These are phyloP conservation scores for Saitozyma podzolica DNA, from an alignment of 768 basidiomycete species.

Conservation along the genomic window DNA sequence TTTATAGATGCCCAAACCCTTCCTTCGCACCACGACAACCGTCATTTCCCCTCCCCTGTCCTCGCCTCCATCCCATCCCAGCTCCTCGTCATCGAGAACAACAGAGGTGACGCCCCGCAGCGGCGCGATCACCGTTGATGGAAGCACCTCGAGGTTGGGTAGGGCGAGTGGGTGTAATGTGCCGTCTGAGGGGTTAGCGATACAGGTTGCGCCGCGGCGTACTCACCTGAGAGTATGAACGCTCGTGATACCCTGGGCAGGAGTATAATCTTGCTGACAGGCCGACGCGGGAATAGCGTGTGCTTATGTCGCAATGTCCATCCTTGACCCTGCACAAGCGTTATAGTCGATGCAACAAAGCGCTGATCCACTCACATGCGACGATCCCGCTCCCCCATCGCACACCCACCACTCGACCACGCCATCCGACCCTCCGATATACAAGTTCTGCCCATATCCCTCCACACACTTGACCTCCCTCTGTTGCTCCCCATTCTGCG, in stretches of 20 bases:
- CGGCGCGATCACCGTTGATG: constrained; percentile 65
- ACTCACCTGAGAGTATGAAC: constrained; percentile 72
- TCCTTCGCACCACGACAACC: constrained; percentile 50
- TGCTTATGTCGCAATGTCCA: constrained; percentile 71
- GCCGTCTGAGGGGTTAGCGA: constrained; percentile 44
- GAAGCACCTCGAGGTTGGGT: constrained; percentile 74
- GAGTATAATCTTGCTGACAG: constrained; percentile 77
- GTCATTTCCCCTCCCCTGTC: constrained; percentile 37
- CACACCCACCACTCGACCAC: constrained; percentile 77
- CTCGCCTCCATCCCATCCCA: constrained; percentile 52
- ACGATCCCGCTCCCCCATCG: constrained; percentile 52
- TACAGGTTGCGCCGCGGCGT: constrained; percentile 51
- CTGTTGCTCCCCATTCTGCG: not conserved
- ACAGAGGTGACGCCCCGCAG: constrained; percentile 77
- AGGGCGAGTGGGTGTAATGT: constrained; percentile 74
- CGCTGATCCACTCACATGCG: constrained; percentile 18
- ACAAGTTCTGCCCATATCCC: constrained; percentile 65
- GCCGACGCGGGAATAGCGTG: constrained; percentile 65
- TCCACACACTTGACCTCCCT: constrained; percentile 40
- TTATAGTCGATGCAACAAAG: not conserved
- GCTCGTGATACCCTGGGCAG: constrained; percentile 72
- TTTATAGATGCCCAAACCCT: constrained; percentile 50
- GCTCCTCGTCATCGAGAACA: constrained; percentile 70
- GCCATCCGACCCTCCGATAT: constrained; percentile 81
- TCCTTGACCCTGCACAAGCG: constrained; percentile 56